A percentile compares a stretch with the other conserved stretches of the same genome.
These are phyloP conservation scores for Emmonsia crescens DNA, from an alignment of 2,329 filamentous ascomycete species.

Conservation along the genomic window DNA sequence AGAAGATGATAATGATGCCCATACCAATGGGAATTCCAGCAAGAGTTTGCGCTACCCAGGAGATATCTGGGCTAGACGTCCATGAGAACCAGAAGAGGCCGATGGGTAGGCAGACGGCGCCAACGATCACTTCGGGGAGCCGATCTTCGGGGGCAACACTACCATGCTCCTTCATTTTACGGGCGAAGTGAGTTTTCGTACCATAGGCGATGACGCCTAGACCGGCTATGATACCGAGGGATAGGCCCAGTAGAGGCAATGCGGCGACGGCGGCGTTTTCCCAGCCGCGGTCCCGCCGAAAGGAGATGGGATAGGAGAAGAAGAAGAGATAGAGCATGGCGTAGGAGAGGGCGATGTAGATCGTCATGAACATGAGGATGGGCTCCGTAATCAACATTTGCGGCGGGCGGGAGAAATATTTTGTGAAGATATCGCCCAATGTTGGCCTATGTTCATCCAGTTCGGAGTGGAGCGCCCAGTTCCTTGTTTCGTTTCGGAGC, in stretches of 20 bases:
- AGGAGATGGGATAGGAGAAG: slow-evolving; percentile 33
- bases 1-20: slow-evolving; percentile 35
- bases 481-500: slow-evolving; percentile 38
- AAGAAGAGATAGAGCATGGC: slow-evolving; percentile 26
- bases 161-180: slow-evolving; percentile 29
- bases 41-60: slow-evolving; percentile 37
- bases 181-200: slow-evolving; percentile 32
- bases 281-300: slow-evolving; percentile 34
- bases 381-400: slow-evolving; percentile 40
- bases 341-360: slow-evolving; percentile 34
- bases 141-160: slow-evolving; percentile 32
- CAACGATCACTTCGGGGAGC: slow-evolving; percentile 36
- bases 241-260: slow-evolving; percentile 37
- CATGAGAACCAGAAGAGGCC: slow-evolving; percentile 42
- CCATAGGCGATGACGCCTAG: slow-evolving; percentile 27
- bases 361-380: slow-evolving; percentile 38
- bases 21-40: slow-evolving; percentile 35
- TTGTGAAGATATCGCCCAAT: slow-evolving; percentile 28
- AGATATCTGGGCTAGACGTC: slow-evolving; percentile 31
- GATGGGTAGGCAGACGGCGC: slow-evolving; percentile 31
- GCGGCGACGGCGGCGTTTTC: slow-evolving; percentile 30
- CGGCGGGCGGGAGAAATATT: slow-evolving; percentile 37
- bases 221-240: slow-evolving; percentile 35
- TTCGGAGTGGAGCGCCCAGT: slow-evolving; percentile 38
- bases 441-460: slow-evolving; percentile 34